Evolutionary conservation across 176 grass and related monocot genomes (phyloP), one percentile per base, ranked within the genome.

Genomic region (Stipa capillata): DNA sequence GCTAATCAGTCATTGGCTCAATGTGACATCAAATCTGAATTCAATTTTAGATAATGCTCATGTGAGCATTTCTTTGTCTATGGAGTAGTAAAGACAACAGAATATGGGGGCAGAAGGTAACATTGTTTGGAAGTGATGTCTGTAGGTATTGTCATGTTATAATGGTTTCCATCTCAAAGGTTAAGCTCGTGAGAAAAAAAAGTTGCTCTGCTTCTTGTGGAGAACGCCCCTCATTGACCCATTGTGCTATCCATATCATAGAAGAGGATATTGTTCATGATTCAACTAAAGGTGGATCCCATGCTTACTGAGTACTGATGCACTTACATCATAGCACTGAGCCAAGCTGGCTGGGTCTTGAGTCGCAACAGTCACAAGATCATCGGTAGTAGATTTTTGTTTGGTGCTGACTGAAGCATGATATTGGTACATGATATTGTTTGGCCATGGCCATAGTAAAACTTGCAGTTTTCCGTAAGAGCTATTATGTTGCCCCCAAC

Each of bases 391-490:
- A 69, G 29, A 48, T 43, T 77, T 69, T 14, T 47, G 13, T 60
- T 35, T 67, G 61, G 31, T 77, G 28, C 14, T 58, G 73, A 58
- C 37, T 77, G 82, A 67, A 84, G 15, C n/a, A 76, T 34, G 29
- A 60, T 27, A 49, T 13, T 39, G 51, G n/a, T 16, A 70, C 66
- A 31, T 27, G 13, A 55, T 60, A 73, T 65, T 74, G 1, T 75
- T 76, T 77, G 43, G 34, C 53, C 34, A 62, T 77, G 35, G 54
- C 16, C 48, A 43, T 35, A 81, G 34, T 44, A 39, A 41, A 31
- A 55, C 47, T 69, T 10, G 57, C 47, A 36, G 21, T 16, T 47
- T 86, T 53, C 20, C n/a, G 6, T 8, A 41, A 67, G n/a, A 79
- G 42, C 18, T 59, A n/a, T 48, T 28, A 32, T 45, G 27, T 35